A percentile compares a stretch with the other conserved stretches of the same genome.
phyloP scores from a whole-genome alignment of 129 eudicot species.

The Kitagawia praeruptora region DNA sequence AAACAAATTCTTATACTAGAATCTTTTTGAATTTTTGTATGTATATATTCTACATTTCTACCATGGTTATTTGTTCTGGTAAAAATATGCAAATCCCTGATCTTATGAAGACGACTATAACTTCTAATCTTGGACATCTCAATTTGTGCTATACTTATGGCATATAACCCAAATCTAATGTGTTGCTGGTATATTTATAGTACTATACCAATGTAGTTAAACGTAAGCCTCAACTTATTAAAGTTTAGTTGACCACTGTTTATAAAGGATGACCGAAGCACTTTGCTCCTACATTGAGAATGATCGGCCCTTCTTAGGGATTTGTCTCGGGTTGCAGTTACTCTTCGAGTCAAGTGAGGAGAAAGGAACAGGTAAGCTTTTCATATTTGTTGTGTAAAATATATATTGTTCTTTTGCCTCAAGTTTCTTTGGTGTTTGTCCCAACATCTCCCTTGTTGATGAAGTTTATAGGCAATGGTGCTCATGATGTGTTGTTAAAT shows the following conservation, averaged over 20 bases:
- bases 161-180: not conserved
- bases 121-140: not conserved
- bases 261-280: constrained; percentile 82
- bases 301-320: constrained; percentile 95
- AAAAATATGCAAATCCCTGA: not conserved
- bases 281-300: constrained; percentile 69
- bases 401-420: not conserved
- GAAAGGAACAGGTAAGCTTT: constrained; percentile 67
- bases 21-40: not conserved
- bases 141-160: not conserved
- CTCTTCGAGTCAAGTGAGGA: constrained; percentile 94
- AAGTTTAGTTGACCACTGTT: not conserved
- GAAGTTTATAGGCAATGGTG: not conserved
- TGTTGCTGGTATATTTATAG: not conserved
- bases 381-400: too few species aligned
- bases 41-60: not conserved
- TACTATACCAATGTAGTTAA: not conserved
- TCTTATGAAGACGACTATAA: not conserved
- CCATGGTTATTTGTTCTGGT: not conserved
- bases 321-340: constrained; percentile 93
- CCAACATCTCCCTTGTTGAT: not conserved
- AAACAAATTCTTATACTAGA: too few species aligned
- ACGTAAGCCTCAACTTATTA: not conserved
- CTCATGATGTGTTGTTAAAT: too few species aligned
- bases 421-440: not conserved